Evolutionary conservation across 441 rosid genomes (phyloP), one percentile per base, ranked within the genome.

Genomic region (Eutrema salsugineum): DNA sequence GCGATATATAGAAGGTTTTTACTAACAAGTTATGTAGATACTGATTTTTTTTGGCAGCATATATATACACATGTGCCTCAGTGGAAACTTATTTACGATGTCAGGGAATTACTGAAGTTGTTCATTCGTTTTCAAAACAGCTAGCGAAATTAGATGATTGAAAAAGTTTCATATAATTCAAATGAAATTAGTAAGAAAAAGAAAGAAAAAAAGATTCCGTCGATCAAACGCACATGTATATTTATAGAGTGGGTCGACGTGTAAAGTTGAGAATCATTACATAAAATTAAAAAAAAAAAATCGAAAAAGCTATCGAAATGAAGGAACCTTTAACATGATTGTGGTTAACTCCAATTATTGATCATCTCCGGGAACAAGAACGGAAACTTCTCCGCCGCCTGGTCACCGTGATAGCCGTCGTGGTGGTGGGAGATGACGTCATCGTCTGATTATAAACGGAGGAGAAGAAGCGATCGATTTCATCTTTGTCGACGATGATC

Each of bases 181-280:
- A 50, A 54, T 67, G 35, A 17, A 38, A 56, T 46, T 30, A 46
- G 60, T 20, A 54, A 44, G 16, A 28, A 49, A 43, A 36, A 47
- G 3, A 50, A 24, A 2, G 5, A 12, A 40, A 59, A 19, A 61
- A 68, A 67, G 74, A 68, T 62, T 62, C 69, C 65, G 63, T 59
- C 16, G 10, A 75, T 30, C 38, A 47, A 68, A 35, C 47, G 75
- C 79, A 75, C 70, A 75, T 68, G 75, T 54, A 68, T 47, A 62
- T 69, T 51, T 36, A 62, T 62, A 75, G 57, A 75, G 75, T 62
- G 79, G 78, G 66, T 63, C 53, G 60, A 68, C 79, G 75, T 68
- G 70, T 75, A 75, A 75, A 75, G 75, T 68, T 22, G 70, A 68
- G 15, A 75, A 68, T 62, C 69, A 63, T 75, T 68, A 68, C 70